Evolutionary conservation across 2,329 filamentous ascomycete species (phyloP).

Genomic region (Cladophialophora chaetospira): DNA sequence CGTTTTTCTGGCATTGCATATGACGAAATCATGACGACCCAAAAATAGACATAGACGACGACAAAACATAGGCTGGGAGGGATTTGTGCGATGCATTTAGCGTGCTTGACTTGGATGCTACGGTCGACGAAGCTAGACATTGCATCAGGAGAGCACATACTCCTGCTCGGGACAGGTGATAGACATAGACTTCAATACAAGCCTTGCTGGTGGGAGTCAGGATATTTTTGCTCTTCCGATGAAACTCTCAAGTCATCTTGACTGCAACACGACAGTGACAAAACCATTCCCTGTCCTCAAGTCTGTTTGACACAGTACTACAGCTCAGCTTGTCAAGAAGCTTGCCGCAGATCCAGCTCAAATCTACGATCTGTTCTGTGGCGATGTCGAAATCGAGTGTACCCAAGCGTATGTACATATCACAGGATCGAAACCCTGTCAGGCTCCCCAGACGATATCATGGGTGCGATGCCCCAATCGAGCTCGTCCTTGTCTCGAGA

Average conservation of each 20-base stretch:
- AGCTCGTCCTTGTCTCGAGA: no score
- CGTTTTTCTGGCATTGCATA: background rate
- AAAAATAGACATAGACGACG: constrained; percentile 7
- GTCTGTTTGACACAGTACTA: no score
- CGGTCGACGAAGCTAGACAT: background rate
- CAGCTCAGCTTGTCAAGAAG: no score
- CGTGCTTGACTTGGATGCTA: background rate
- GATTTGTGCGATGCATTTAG: constrained; percentile 1
- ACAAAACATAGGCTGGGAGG: constrained; percentile 5
- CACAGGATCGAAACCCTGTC: no score
- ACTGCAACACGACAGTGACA: no score
- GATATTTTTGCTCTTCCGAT: background rate
- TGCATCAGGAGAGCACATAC: background rate
- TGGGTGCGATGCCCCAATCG: no score
- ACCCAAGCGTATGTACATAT: no score
- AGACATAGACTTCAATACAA: background rate
- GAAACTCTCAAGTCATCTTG: background rate
- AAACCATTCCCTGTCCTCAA: no score
- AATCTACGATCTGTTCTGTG: no score
- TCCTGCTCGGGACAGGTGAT: background rate
- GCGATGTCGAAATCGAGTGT: no score
- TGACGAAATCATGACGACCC: constrained; percentile 5
- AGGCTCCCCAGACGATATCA: no score
- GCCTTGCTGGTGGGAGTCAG: background rate
- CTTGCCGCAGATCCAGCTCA: no score